Percentiles rank a stretch among this genome's conserved stretches.
Conservation (phyloP, 768 basidiomycete genomes). For the Neoboletus subvelutipes region DNA sequence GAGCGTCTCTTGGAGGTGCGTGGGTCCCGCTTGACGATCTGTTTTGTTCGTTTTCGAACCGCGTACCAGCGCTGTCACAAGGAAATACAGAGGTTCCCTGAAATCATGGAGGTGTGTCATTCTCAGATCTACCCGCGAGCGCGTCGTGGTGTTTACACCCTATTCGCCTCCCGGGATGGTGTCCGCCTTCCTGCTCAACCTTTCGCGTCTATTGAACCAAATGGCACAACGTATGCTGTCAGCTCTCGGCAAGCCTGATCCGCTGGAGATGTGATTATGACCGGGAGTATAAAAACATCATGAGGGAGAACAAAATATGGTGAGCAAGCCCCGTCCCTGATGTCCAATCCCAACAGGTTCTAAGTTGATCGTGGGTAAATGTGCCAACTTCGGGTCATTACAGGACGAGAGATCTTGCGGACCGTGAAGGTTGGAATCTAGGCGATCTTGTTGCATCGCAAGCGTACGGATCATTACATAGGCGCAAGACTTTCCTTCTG, state of each 20-base stretch:
- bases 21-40: not conserved
- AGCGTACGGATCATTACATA: slow-evolving; percentile 40
- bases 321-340: not conserved
- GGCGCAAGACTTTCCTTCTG: slow-evolving; percentile 37
- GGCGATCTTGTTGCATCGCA: slow-evolving; percentile 41
- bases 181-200: not conserved
- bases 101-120: slow-evolving; percentile 22
- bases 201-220: not conserved
- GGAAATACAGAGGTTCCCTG: slow-evolving; percentile 1
- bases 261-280: slow-evolving; percentile 30
- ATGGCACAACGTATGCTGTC: not conserved
- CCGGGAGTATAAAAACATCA: not conserved
- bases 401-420: slow-evolving; percentile 40
- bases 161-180: not conserved
- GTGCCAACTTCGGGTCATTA: too few species aligned
- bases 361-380: not conserved
- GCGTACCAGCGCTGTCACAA: slow-evolving; percentile 4
- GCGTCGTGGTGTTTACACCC: not conserved
- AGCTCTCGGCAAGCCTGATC: slow-evolving; percentile 26
- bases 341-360: not conserved
- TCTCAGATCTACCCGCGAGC: not conserved
- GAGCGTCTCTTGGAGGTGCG: slow-evolving; percentile 2
- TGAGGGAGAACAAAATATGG: slow-evolving; percentile 17
- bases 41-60: not conserved
- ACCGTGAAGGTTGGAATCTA: slow-evolving; percentile 42